Conservation (phyloP, 2,329 filamentous ascomycete species). For the Septoria petroselini region DNA sequence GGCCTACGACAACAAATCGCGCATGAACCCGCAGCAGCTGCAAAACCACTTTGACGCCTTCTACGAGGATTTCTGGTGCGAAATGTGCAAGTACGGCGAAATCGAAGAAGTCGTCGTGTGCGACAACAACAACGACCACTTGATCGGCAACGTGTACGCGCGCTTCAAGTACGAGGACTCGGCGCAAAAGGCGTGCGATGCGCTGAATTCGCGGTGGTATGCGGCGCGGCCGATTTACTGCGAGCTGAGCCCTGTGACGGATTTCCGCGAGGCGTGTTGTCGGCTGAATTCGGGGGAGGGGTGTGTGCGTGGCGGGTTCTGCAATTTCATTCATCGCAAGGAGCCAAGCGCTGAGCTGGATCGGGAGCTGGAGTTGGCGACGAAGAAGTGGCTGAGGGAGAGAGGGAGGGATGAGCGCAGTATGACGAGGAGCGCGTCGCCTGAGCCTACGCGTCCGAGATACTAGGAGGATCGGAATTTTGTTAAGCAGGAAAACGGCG, state of each 20-base stretch:
- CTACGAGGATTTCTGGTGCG: constrained; percentile 99
- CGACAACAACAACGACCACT: constrained; percentile 99
- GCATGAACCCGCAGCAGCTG: constrained; percentile 93
- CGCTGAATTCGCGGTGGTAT: constrained; percentile 93
- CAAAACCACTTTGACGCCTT: constrained; percentile 99
- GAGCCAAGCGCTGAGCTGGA: constrained; percentile 88
- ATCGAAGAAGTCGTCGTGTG: constrained; percentile 97
- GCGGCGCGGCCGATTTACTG: constrained; percentile 96
- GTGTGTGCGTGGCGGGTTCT: constrained; percentile 93
- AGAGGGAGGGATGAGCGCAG: constrained; percentile 82
- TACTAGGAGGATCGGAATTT: constrained; percentile 9
- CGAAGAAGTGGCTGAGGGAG: constrained; percentile 93
- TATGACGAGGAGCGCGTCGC: constrained; percentile 76
- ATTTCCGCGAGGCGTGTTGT: constrained; percentile 97
- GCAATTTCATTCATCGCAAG: constrained; percentile 99
- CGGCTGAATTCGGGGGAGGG: constrained; percentile 91
- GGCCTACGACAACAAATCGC: constrained; percentile 73
- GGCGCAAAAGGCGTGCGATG: constrained; percentile 89
- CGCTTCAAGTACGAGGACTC: constrained; percentile 99
- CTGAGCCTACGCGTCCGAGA: constrained; percentile 74
- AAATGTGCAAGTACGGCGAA: constrained; percentile 98
- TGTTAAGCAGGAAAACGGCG: neutral
- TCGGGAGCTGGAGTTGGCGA: constrained; percentile 77
- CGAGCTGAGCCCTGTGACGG: constrained; percentile 92
- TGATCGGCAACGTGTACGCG: constrained; percentile 98